Evolutionary conservation across 345 rosid species (phyloP).

Genomic region (Anastatica hierochuntica): DNA sequence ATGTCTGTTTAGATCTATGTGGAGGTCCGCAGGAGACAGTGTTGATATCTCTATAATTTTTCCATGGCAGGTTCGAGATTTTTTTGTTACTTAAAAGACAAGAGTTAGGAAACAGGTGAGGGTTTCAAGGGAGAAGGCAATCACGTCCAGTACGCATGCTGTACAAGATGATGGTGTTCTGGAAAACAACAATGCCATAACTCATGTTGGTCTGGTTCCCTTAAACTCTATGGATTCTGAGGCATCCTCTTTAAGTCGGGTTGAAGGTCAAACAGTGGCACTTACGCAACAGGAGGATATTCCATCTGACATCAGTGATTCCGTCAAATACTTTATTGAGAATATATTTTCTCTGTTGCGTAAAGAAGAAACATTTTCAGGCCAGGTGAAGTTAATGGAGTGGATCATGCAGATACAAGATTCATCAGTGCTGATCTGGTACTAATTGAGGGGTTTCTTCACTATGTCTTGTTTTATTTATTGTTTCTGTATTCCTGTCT

Average conservation of each 20-base stretch:
- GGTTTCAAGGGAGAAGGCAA: conserved; percentile 66
- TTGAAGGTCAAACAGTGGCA: conserved; percentile 42
- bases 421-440: conserved; percentile 70
- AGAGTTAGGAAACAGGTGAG: conserved; percentile 79
- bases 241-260: conserved; percentile 30
- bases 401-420: conserved; percentile 84
- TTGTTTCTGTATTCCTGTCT: background rate
- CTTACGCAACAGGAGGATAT: too few species aligned
- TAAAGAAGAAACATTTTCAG: conserved; percentile 84
- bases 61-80: conserved; percentile 65
- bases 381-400: conserved; percentile 87
- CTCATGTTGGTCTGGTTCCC: conserved; percentile 22
- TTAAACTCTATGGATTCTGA: conserved; percentile 29
- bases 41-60: background rate
- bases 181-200: conserved; percentile 7
- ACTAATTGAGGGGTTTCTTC: conserved; percentile 11
- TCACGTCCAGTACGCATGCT: conserved; percentile 27
- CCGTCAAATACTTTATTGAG: conserved; percentile 62
- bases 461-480: background rate
- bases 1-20: background rate
- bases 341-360: conserved; percentile 54
- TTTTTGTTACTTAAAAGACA: conserved; percentile 71
- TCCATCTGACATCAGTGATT: conserved; percentile 47
- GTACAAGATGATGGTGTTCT: conserved; percentile 22
- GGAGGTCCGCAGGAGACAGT: background rate